phyloP scores from a whole-genome alignment of 768 basidiomycete genomes.

The Suillus bovinus region DNA sequence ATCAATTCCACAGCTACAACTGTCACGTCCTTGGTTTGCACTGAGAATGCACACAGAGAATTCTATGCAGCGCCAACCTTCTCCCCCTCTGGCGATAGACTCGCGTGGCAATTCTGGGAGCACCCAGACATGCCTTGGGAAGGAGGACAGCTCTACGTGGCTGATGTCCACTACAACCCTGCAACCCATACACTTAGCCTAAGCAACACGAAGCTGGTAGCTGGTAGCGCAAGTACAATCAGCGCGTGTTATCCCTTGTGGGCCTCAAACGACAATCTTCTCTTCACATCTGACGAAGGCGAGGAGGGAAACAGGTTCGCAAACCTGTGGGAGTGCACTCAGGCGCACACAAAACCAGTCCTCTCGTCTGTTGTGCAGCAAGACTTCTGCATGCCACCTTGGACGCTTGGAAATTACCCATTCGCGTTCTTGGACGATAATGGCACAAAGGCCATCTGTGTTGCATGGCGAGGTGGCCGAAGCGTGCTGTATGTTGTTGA shows the following conservation, averaged over 20 bases:
- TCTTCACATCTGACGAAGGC: conserved; percentile 60
- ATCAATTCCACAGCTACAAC: conserved; percentile 46
- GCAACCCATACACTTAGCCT: conserved; percentile 30
- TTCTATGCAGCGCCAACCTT: conserved; percentile 65
- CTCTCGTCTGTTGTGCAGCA: conserved; percentile 34
- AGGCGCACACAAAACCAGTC: conserved; percentile 20
- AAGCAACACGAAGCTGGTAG: conserved; percentile 42
- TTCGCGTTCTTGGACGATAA: conserved; percentile 27
- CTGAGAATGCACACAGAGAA: conserved; percentile 41
- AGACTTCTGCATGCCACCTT: conserved; percentile 27
- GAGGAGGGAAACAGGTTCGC: too few species aligned
- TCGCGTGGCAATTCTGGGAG: conserved; percentile 65
- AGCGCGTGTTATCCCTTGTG: conserved; percentile 34
- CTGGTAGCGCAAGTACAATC: conserved; percentile 51
- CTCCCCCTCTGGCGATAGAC: conserved; percentile 51
- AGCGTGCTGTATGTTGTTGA: conserved; percentile 35
- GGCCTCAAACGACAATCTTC: conserved; percentile 49
- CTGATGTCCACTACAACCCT: conserved; percentile 35
- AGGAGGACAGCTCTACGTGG: conserved; percentile 52
- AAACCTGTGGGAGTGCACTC: conserved; percentile 40
- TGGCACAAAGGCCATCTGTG: conserved; percentile 27
- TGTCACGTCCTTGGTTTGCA: conserved; percentile 43
- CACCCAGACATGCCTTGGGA: conserved; percentile 73
- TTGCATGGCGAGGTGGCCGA: conserved; percentile 30
- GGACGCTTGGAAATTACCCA: conserved; percentile 20